phyloP scores from a whole-genome alignment of 805 yeast genomes.

The Torulaspora franciscae region DNA sequence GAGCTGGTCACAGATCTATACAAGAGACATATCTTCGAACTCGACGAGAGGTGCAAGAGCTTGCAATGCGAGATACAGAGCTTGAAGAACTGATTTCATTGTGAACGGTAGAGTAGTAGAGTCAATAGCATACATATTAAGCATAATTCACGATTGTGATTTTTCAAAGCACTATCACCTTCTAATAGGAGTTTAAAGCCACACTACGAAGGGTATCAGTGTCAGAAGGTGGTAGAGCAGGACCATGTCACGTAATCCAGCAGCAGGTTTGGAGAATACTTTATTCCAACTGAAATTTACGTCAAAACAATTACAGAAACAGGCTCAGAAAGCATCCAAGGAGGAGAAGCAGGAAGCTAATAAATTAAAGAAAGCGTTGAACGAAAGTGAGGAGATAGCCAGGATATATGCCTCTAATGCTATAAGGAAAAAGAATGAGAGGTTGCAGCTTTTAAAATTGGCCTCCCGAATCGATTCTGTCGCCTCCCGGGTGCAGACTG shows the following conservation, averaged over 20 bases:
- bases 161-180: not conserved
- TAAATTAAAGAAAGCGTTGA: constrained; percentile 65
- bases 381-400: constrained; percentile 71
- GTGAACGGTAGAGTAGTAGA: not conserved
- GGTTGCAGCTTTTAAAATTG: constrained; percentile 71
- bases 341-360: constrained; percentile 85
- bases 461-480: constrained; percentile 94
- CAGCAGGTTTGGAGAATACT: constrained; percentile 35
- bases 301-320: constrained; percentile 86
- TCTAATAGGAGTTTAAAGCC: not conserved
- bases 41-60: constrained; percentile 46
- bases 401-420: constrained; percentile 94
- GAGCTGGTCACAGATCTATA: constrained; percentile 88
- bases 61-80: constrained; percentile 20
- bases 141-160: constrained; percentile 7
- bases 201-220: not conserved
- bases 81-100: constrained; percentile 6
- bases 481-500: constrained; percentile 93
- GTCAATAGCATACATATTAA: constrained; percentile 1
- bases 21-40: constrained; percentile 73
- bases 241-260: constrained; percentile 31
- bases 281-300: constrained; percentile 58
- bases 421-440: constrained; percentile 82
- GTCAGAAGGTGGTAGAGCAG: not conserved
- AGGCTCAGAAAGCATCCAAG: constrained; percentile 84